Conservation (phyloP, 2,329 filamentous ascomycete species). For the Aspergillus floridensis region DNA sequence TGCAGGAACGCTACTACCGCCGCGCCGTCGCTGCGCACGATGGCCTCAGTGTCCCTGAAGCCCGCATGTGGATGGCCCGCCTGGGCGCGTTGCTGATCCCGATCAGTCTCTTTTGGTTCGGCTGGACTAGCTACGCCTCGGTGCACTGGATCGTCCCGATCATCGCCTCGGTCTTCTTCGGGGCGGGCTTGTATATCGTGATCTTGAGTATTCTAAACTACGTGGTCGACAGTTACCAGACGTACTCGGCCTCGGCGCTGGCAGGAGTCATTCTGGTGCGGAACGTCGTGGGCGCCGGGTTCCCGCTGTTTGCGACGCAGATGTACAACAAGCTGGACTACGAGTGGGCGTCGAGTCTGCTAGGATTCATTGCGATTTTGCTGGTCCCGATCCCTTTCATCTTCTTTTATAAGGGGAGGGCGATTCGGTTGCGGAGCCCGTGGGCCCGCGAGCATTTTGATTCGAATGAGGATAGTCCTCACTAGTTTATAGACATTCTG, state of each 20-base stretch:
- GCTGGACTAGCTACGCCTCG: conserved; percentile 62
- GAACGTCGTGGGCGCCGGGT: conserved; percentile 52
- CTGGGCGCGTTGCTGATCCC: conserved; percentile 60
- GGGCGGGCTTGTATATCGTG: conserved; percentile 68
- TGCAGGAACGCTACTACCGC: conserved; percentile 43
- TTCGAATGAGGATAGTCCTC: conserved; percentile 25
- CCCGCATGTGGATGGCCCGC: conserved; percentile 64
- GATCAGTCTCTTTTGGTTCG: conserved; percentile 67
- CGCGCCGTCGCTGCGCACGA: conserved; percentile 45
- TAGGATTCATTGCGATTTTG: conserved; percentile 39
- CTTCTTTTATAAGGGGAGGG: conserved; percentile 36
- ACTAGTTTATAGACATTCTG: conserved; percentile 9
- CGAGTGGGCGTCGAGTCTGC: conserved; percentile 38
- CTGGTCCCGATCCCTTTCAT: conserved; percentile 41
- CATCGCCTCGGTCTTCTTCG: conserved; percentile 63
- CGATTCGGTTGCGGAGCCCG: conserved; percentile 28
- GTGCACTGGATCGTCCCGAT: conserved; percentile 66
- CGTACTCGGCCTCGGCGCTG: conserved; percentile 68
- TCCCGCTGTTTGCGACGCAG: conserved; percentile 34
- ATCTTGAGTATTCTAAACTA: conserved; percentile 75
- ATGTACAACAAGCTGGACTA: conserved; percentile 39
- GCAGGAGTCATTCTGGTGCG: conserved; percentile 74
- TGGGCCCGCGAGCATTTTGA: conserved; percentile 32
- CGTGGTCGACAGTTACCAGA: conserved; percentile 70
- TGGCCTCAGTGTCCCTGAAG: conserved; percentile 58